These are phyloP conservation scores for Sclerotinia minor DNA, from an alignment of 2,329 filamentous ascomycete species.

Conservation along the genomic window DNA sequence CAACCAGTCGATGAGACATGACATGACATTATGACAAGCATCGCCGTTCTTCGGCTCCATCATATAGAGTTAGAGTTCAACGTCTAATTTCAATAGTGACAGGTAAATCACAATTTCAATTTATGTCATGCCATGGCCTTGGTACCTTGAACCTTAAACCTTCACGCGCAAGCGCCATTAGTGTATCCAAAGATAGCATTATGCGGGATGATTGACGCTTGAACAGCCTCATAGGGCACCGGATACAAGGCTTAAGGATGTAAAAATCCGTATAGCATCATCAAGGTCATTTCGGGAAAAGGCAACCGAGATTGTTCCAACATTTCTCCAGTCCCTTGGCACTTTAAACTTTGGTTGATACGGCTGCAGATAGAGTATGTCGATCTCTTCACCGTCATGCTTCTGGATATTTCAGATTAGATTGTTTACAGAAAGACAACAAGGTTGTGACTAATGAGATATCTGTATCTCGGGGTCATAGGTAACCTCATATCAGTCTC, in stretches of 20 bases:
- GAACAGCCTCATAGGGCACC: background rate
- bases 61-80: background rate
- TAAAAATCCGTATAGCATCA: background rate
- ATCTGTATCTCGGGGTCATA: background rate
- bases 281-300: background rate
- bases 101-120: background rate
- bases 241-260: too few species aligned
- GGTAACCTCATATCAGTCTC: too few species aligned
- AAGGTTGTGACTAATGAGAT: background rate
- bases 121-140: background rate
- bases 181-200: background rate
- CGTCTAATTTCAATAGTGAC: background rate
- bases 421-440: background rate
- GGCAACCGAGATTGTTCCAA: slow-evolving; percentile 5
- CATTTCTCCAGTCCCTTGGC: background rate
- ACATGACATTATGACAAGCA: background rate
- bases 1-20: too few species aligned
- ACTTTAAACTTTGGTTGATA: background rate
- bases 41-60: too few species aligned
- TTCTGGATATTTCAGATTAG: background rate
- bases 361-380: background rate
- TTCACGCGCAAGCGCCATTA: background rate
- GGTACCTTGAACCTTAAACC: too few species aligned
- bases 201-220: background rate
- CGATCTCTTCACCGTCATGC: background rate